Evolutionary conservation across 2,329 filamentous ascomycete species (phyloP), one percentile per base, ranked within the genome.

Genomic region (Stachybotrys chlorohalonatus): DNA sequence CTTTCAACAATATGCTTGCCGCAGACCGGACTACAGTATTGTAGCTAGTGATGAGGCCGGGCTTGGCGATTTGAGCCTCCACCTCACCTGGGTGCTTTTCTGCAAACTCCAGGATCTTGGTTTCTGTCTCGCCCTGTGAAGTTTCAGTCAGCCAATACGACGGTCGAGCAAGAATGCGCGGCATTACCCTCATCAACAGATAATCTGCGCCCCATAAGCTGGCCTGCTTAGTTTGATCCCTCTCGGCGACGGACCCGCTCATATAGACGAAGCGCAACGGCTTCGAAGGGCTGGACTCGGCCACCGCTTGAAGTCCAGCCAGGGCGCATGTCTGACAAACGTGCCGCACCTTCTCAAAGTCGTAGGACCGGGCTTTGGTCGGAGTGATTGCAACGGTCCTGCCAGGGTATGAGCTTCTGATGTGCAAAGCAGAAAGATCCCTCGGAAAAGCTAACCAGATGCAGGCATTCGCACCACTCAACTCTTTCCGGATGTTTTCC

Each of bases 301-400:
- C 24, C 24, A 24, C 24, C 24, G 24, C 24, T 24, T 24, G 24
- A 24, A 24, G 24, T 4, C 24, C 24, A 24, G 24, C 24, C 24
- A 24, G 24, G 24, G 24, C 24, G 24, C 24, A 24, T 24, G 24
- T 24, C 24, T 24, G 24, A 4, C 24, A 24, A 2, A 24, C 24
- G 24, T 24, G 24, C 24, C 24, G 24, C 24, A 24, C 24, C 24
- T 24, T 24, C 24, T 24, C 24, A 24, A 24, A 24, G 24, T 24
- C 24, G 24, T 24, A 24, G 24, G 24, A 24, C 24, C 24, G 24
- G 24, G 24, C 24, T 24, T 24, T 24, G 24, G 24, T 24, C 24
- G 24, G 51, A 1, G 51, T 52, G 31, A 52, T 42, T n/a, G 51
- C 51, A 9, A 52, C 51, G 30, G 51, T 52, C 51, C 51, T 51